Conservation (phyloP, 73 alveolate genomes). For the Durusdinium trenchii region DNA sequence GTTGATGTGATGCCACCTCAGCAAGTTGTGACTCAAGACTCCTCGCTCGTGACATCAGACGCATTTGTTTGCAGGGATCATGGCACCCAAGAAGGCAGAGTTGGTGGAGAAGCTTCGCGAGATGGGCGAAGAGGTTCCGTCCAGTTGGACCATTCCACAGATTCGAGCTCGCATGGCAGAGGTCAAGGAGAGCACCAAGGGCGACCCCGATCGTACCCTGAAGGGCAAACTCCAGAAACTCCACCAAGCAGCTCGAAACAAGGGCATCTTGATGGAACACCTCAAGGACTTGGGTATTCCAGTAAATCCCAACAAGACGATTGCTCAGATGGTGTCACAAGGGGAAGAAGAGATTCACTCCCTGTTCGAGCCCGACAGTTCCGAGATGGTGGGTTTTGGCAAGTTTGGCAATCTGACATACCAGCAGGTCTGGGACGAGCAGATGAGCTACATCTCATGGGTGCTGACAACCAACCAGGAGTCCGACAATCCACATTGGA, state of each 20-base stretch:
- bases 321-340: neutral
- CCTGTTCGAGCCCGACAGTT: neutral
- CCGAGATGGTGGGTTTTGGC: conserved; percentile 2
- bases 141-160: neutral
- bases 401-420: neutral
- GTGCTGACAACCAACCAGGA: neutral
- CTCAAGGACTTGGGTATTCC: neutral
- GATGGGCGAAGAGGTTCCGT: neutral
- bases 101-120: neutral
- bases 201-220: neutral
- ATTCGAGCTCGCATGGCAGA: neutral
- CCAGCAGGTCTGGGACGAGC: neutral
- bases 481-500: neutral
- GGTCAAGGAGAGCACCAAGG: neutral
- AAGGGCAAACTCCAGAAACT: neutral
- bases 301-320: neutral
- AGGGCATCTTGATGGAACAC: neutral
- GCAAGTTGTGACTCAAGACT: neutral
- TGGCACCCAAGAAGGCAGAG: neutral
- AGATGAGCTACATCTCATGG: neutral
- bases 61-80: too few relatives aligned
- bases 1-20: neutral
- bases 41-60: too few relatives aligned
- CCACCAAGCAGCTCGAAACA: neutral
- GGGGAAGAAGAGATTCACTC: neutral